These are phyloP conservation scores for Fusarium sp. DNA, from an alignment of 2,329 filamentous ascomycete genomes.

Conservation along the genomic window DNA sequence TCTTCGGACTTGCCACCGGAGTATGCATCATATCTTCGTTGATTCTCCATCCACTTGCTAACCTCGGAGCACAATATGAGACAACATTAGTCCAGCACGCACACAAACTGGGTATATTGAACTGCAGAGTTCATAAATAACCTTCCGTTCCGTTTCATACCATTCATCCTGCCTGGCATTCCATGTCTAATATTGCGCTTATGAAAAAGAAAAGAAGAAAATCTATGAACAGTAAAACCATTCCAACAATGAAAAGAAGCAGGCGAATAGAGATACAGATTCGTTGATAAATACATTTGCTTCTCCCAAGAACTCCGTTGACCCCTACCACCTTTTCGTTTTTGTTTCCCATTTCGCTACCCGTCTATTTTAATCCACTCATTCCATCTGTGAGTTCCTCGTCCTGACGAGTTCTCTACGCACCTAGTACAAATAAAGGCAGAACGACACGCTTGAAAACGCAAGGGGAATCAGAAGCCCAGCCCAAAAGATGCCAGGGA, in stretches of 20 bases:
- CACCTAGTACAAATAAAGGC: constrained; percentile 13
- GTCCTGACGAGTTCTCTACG: constrained; percentile 25
- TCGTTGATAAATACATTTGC: constrained; percentile 25
- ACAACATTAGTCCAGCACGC: background rate
- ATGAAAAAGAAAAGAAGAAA: background rate
- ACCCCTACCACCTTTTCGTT: constrained; percentile 23
- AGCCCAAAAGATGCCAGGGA: constrained; percentile 21
- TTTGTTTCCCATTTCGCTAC: constrained; percentile 18
- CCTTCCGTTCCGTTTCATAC: constrained; percentile 5
- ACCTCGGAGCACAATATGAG: background rate
- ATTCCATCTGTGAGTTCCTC: constrained; percentile 12
- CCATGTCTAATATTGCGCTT: constrained; percentile 33
- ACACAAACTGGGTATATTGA: constrained; percentile 10
- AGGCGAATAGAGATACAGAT: constrained; percentile 11
- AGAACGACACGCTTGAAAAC: constrained; percentile 28
- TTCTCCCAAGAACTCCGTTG: constrained; percentile 19
- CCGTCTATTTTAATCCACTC: constrained; percentile 37
- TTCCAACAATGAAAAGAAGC: background rate
- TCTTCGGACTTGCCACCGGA: background rate
- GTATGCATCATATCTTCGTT: background rate
- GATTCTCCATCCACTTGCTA: background rate
- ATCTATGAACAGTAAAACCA: constrained; percentile 27
- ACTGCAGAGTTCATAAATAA: background rate
- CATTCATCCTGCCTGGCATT: background rate
- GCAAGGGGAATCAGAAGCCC: constrained; percentile 16